These are phyloP conservation scores for Sphenostylis stenocarpa DNA, from an alignment of 306 rosid genomes.

Conservation along the genomic window DNA sequence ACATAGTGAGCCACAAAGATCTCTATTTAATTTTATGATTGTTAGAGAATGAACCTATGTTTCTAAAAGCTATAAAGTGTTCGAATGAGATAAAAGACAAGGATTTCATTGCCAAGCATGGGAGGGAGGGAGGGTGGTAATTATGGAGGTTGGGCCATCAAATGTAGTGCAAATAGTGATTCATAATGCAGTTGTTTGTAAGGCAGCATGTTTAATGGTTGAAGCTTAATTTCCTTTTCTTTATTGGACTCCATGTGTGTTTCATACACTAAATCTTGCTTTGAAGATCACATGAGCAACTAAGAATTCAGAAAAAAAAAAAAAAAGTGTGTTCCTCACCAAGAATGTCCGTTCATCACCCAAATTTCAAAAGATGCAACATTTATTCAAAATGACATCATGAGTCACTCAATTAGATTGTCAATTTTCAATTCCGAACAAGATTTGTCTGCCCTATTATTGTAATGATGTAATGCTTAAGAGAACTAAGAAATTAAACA, in stretches of 20 bases:
- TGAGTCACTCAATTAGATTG: background rate
- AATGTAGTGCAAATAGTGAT: background rate
- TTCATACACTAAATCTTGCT: no score
- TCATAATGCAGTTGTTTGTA: background rate
- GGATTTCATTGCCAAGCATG: no score
- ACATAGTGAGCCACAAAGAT: no score
- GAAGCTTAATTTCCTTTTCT: background rate
- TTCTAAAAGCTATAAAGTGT: no score
- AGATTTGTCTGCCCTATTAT: background rate
- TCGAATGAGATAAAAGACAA: no score
- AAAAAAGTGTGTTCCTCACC: no score
- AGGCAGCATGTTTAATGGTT: background rate
- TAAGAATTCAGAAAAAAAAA: background rate
- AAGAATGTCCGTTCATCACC: background rate
- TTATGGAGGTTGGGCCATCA: background rate
- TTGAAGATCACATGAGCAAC: background rate
- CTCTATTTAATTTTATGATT: no score
- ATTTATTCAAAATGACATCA: background rate
- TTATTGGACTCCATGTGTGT: background rate
- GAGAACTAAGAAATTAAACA: no score
- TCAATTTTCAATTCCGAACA: background rate
- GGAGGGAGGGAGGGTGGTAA: no score
- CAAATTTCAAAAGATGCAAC: no score
- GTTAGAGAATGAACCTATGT: no score
- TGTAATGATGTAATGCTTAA: no score